Evolutionary conservation across 129 eudicot genomes (phyloP), one percentile per base, ranked within the genome.

Genomic region (Oenanthe sinensis): DNA sequence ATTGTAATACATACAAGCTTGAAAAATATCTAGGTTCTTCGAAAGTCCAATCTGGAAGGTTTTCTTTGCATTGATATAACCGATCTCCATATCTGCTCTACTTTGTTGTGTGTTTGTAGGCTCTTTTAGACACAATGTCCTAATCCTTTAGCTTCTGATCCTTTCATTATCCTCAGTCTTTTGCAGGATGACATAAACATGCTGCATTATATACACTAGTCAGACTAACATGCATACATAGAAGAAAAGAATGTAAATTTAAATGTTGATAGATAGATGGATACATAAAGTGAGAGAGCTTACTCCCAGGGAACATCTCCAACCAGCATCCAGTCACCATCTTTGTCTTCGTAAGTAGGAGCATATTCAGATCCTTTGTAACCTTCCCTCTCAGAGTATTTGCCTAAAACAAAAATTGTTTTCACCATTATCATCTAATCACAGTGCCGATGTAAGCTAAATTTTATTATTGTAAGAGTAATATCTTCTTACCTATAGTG

Each of bases 221-320:
- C 45, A 70, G 28, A 70, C 24, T 13, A 67, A 67, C 37, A 60
- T 65, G 71, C 19, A 65, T 28, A 65, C 24, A 54, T 1, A 54
- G 62, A 8, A 58, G 30, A 17, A 52, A 52, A 52, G 30, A 58
- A n/a, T 22, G 14, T 40, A 26, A 3, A 14, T 26, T 28, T 65
- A 19, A 11, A 14, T 28, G 8, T 65, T 3, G 65, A n/a, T n/a
- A 58, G 58, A 50, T 50, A 50, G 65, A 22, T n/a, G 12, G 28
- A 58, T n/a, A n/a, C 4, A 9, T 58, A 19, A 58, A 22, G 71
- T 65, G 67, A 44, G 40, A 36, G 46, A 43, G 85, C 93, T 87
- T 88, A 91, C 90, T 89, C 91, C 92, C 93, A 93, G 43, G 97
- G 97, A 81, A 92, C 97, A 88, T 92, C 97, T 43, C 97, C 97